Base-by-base conservation (phyloP, 2,329 filamentous ascomycete species). In the Chaetomiaceae sp. region DNA sequence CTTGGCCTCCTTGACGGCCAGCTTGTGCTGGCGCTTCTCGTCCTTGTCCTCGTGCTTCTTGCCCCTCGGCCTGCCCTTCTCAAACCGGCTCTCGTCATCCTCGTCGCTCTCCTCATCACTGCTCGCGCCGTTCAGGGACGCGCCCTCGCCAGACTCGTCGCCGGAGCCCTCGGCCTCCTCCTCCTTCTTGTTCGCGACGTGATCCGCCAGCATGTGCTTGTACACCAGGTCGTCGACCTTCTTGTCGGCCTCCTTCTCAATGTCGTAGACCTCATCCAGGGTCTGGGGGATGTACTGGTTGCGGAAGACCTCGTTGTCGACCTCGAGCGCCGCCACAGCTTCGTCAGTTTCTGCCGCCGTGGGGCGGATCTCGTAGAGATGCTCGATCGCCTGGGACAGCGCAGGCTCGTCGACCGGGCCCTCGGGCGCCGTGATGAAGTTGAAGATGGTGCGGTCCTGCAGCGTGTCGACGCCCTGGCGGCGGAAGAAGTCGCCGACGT, bases 261-360 rank as follows among this genome's bases (percentile, higher is more conserved):
- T 84, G 65, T 99, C 91, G 68, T 96, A 96, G 4, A 99, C 92
- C 64, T 99, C 89, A 60, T 97, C 88, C 38, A 99, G 76, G 0
- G 88, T 97, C 68, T 96, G 91, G 0, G 93, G 93, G 46, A 99
- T 97, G 68, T 95, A 99, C 67, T 96, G 89, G 63, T 96, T 87
- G 62, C 92, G 81, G 73, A 96, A 99, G 5, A 97, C 93, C 58
- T 93, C 88, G 51, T 90, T 89, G 61, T 96, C 88, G 9, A 92
- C 82, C 58, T 91, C 86, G 16, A 82, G 74, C 47, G 83, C 77
- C 1, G 79, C 82, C 21, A 60, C 61, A 1, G 68, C 66, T 21
- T 65, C 55, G 16, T 61, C 64, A 6, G 61, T 66, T 13, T 60
- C 60, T 1, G 65, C 68, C 2, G 70, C 73, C 7, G 70, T 68